Evolutionary conservation across 139 green algal genomes (phyloP).

Genomic region (Limnomonas spitsbergensis): DNA sequence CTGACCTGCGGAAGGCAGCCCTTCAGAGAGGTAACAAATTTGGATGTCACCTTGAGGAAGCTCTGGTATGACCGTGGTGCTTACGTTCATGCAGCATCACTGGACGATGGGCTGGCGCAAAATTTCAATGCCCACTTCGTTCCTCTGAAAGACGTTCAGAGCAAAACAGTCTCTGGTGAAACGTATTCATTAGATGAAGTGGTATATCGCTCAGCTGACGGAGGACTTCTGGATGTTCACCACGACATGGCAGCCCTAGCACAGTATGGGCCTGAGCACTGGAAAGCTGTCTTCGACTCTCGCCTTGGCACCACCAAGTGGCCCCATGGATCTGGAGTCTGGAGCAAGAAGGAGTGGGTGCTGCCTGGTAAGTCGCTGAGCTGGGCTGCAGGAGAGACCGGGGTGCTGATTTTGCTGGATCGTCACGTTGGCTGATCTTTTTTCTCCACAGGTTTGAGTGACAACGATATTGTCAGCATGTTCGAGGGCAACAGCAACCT

Average conservation of each 20-base stretch:
- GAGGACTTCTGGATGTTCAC: constrained; percentile 91
- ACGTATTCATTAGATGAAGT: constrained; percentile 92
- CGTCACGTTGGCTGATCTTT: background rate
- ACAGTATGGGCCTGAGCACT: constrained; percentile 87
- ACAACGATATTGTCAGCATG: constrained; percentile 97
- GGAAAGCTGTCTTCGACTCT: constrained; percentile 90
- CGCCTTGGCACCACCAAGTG: constrained; percentile 87
- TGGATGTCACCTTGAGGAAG: too few species aligned
- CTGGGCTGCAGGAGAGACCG: background rate
- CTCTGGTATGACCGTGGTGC: too few species aligned
- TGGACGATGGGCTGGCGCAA: constrained; percentile 36
- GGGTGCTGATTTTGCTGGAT: background rate
- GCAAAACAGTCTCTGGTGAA: constrained; percentile 52
- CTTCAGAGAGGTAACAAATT: too few species aligned
- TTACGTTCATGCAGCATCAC: constrained; percentile 43
- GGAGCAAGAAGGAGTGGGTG: constrained; percentile 99
- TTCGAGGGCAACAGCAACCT: constrained; percentile 99
- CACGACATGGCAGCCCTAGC: constrained; percentile 91
- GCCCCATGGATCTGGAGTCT: constrained; percentile 97
- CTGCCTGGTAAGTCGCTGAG: constrained; percentile 69
- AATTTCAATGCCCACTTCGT: constrained; percentile 90
- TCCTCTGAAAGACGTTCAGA: constrained; percentile 77
- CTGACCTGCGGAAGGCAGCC: too few species aligned
- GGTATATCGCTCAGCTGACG: constrained; percentile 81
- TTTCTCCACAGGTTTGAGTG: constrained; percentile 43